Percentiles rank a stretch among this genome's conserved stretches.
These are phyloP conservation scores for Mucor piriformis DNA, from an alignment of 371 early-diverging fungal species.

Conservation along the genomic window DNA sequence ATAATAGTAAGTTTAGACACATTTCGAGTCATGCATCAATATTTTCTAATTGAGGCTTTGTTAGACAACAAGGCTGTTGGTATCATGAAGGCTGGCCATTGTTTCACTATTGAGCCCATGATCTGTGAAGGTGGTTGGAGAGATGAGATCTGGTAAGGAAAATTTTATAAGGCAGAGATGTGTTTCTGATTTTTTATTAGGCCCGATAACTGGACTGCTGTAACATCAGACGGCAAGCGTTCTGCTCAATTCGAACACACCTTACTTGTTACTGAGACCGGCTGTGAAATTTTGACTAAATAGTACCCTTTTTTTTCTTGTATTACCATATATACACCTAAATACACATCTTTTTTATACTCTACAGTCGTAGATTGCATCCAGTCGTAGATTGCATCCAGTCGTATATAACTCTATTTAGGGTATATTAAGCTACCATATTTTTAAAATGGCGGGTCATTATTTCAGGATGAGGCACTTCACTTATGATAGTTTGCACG, in stretches of 20 bases:
- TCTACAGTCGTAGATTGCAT: too few relatives aligned
- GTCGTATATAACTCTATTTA: too few relatives aligned
- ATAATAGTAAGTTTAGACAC: conserved; percentile 77
- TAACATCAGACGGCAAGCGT: conserved; percentile 91
- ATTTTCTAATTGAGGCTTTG: too few relatives aligned
- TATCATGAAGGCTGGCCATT: conserved; percentile 89
- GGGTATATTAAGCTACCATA: too few relatives aligned
- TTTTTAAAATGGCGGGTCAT: too few relatives aligned
- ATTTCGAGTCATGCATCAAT: too few relatives aligned
- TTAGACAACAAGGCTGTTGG: conserved; percentile 92
- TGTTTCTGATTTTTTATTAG: too few relatives aligned
- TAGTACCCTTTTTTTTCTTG: conserved; percentile 1
- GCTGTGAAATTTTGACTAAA: conserved; percentile 89
- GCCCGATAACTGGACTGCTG: conserved; percentile 94
- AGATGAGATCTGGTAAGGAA: conserved; percentile 56
- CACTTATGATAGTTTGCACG: too few relatives aligned
- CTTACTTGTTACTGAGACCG: conserved; percentile 89
- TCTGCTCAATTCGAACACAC: conserved; percentile 99
- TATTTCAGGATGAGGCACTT: too few relatives aligned
- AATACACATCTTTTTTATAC: too few relatives aligned
- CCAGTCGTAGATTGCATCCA: too few relatives aligned
- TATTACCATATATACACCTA: neutral
- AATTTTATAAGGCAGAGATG: too few relatives aligned
- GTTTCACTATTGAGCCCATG: conserved; percentile 98
- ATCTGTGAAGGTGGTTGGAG: conserved; percentile 83